Conservation (phyloP, 331 rosid species). For the Stylosanthes scabra region DNA sequence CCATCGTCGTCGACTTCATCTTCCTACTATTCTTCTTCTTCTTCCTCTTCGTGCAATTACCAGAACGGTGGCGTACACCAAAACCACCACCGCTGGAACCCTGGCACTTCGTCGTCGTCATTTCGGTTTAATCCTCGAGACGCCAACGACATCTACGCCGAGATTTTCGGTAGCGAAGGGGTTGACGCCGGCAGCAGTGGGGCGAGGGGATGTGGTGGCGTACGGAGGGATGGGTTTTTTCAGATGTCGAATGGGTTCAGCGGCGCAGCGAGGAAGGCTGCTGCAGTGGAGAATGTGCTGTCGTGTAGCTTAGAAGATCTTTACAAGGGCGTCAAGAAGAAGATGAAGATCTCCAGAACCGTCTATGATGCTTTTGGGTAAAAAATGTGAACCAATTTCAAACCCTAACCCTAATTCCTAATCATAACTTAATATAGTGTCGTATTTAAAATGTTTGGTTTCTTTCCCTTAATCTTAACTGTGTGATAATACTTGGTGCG, state of each 20-base stretch:
- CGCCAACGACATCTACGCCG: slow-evolving; percentile 81
- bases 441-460: no score
- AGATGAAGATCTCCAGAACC: slow-evolving; percentile 81
- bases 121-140: slow-evolving; percentile 67
- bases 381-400: background rate
- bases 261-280: slow-evolving; percentile 54
- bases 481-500: no score
- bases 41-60: slow-evolving; percentile 34
- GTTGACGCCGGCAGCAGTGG: slow-evolving; percentile 19
- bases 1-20: slow-evolving; percentile 42
- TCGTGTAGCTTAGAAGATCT: slow-evolving; percentile 87
- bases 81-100: slow-evolving; percentile 41
- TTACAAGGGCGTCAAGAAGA: slow-evolving; percentile 70
- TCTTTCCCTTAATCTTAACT: no score
- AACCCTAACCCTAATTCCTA: slow-evolving; percentile 28
- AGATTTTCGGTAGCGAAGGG: slow-evolving; percentile 68
- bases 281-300: slow-evolving; percentile 63
- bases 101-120: slow-evolving; percentile 42
- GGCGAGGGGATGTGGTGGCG: slow-evolving; percentile 39
- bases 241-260: slow-evolving; percentile 55
- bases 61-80: background rate
- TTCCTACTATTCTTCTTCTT: slow-evolving; percentile 9
- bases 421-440: no score
- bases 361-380: slow-evolving; percentile 71
- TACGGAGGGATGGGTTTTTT: slow-evolving; percentile 54